phyloP scores from a whole-genome alignment of 495 filamentous ascomycete species.

The Oleoguttula mirabilis region DNA sequence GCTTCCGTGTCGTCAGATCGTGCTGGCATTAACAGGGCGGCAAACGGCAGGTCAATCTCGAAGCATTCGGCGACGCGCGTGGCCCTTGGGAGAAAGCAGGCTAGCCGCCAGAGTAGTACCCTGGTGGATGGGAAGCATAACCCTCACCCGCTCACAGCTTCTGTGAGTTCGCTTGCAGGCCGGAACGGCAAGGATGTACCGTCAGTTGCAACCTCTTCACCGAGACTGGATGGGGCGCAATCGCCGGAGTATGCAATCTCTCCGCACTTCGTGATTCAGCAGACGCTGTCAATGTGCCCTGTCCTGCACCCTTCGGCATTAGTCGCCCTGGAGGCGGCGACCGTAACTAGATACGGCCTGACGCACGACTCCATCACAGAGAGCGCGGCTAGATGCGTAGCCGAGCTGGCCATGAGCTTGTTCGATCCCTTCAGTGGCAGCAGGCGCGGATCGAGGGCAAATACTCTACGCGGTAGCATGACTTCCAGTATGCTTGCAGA shows the following conservation, averaged over 20 bases:
- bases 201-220: constrained; percentile 4
- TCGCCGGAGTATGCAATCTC: constrained; percentile 11
- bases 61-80: constrained; percentile 38
- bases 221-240: constrained; percentile 4
- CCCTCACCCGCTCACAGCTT: constrained; percentile 1
- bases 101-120: constrained; percentile 20
- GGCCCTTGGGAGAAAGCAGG: constrained; percentile 22
- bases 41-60: constrained; percentile 36
- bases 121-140: constrained; percentile 9
- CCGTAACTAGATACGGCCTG: constrained; percentile 68
- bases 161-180: constrained; percentile 3
- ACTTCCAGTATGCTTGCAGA: constrained; percentile 27
- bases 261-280: constrained; percentile 7
- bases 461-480: constrained; percentile 27
- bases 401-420: constrained; percentile 56
- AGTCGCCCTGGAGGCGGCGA: constrained; percentile 80
- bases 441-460: constrained; percentile 29
- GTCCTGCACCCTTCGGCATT: constrained; percentile 75
- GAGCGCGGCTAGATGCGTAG: constrained; percentile 78
- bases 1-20: constrained; percentile 15
- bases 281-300: constrained; percentile 41
- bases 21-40: too few species aligned
- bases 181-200: background rate
- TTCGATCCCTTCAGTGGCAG: constrained; percentile 28
- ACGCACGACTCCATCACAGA: constrained; percentile 84